These are phyloP conservation scores for Neonectria magnoliae DNA, from an alignment of 2,329 filamentous ascomycete species.

Conservation along the genomic window DNA sequence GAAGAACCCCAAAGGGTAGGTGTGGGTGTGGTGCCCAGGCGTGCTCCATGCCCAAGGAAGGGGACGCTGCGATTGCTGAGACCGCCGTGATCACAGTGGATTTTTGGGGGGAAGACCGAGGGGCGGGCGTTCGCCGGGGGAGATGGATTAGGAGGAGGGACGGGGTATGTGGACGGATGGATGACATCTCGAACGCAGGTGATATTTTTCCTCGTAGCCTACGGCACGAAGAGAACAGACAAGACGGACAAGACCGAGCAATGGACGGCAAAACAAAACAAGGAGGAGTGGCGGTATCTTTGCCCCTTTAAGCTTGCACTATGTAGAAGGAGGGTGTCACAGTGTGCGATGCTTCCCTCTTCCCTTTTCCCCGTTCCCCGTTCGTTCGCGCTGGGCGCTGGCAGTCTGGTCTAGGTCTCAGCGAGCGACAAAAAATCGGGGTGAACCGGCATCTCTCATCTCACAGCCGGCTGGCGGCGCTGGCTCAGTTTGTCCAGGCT, in stretches of 20 bases:
- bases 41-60: constrained; percentile 7
- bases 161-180: constrained; percentile 24
- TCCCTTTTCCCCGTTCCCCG: not conserved
- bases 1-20: constrained; percentile 12
- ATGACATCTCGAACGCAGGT: constrained; percentile 19
- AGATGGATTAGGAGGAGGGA: constrained; percentile 13
- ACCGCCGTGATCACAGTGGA: constrained; percentile 22
- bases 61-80: constrained; percentile 25
- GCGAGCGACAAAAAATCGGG: constrained; percentile 47
- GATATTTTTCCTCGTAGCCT: constrained; percentile 13
- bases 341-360: constrained; percentile 5
- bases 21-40: constrained; percentile 16
- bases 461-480: constrained; percentile 37
- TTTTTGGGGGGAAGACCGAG: constrained; percentile 31
- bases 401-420: constrained; percentile 38
- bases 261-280: not conserved
- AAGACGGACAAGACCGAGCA: constrained; percentile 10
- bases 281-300: constrained; percentile 1
- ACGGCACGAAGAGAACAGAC: not conserved
- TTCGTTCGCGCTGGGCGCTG: not conserved
- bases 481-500: constrained; percentile 14
- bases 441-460: constrained; percentile 48
- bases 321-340: constrained; percentile 2
- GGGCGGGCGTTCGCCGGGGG: constrained; percentile 18
- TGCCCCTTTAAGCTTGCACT: constrained; percentile 6